Evolutionary conservation across 1,284 basidiomycete genomes (phyloP), one percentile per base, ranked within the genome.

Genomic region (Heterobasidion irregulare): DNA sequence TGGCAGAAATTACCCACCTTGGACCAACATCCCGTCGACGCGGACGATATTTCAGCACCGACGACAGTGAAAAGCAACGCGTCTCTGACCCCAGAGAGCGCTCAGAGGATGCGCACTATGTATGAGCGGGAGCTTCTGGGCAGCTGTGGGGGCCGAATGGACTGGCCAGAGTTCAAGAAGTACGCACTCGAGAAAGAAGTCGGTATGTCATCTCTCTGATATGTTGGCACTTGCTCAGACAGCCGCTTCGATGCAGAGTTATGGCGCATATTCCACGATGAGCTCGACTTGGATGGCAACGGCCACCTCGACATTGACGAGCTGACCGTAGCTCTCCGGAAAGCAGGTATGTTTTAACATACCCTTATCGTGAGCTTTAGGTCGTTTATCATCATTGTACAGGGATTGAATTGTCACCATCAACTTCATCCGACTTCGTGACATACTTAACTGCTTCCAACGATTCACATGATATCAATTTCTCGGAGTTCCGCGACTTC

Each of bases 401-500:
- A 92, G 90, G 89, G 53, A 86, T 94, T 57, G 72, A 76, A 57
- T 75, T 93, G 53, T 79, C 82, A 8, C 75, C 82, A 16, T 70
- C 77, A 8, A 89, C 84, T 15, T 71, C 92, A 41, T 72, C 79
- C 41, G 90, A 95, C 59, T 91, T 95, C 65, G 89, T 94, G 70
- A 75, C 81, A n/a, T 84, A 79, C 63, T 76, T 95, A 54, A 82
- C 89, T 7, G 76, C 80, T n/a, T 80, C 80, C 47, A 77, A 80
- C 10, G 77, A 84, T 63, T 80, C 84, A 15, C 78, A 79, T 66
- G 73, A 79, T n/a, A 81, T 97, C 66, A 84, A 76, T 57, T 98
- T 95, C 70, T 75, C 77, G 56, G 89, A 96, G 65, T 97, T 96
- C 69, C 78, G 94, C 52, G 89, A 96, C 72, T 95, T 94, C 69